Base-by-base conservation (phyloP, 1,284 basidiomycete genomes). In the Ustilago trichophora region DNA sequence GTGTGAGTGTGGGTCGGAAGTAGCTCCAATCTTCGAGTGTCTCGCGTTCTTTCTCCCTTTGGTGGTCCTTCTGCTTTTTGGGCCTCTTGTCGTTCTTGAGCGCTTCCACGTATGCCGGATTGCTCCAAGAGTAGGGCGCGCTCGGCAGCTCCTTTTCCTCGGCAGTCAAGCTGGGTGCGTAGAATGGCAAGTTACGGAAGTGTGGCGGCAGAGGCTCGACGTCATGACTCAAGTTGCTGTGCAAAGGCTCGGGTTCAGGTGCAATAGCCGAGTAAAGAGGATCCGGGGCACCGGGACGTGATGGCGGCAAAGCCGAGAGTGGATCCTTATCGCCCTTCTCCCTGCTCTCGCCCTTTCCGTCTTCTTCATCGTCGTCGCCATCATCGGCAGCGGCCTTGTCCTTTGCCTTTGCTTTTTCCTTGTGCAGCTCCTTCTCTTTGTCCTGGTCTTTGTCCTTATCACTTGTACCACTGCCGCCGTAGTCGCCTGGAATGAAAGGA, bases 11-110 rank as follows among this genome's bases (percentile, higher is more conserved):
- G 16, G 74, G 74, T 21, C 74, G 72, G 51, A 58, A 70, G 45
- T 72, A 69, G 29, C 72, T 76, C 74, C 74, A 76, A 38, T 76
- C 72, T 40, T 76, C 74, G 31, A 69, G 55, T 37, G 54, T 70
- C 50, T 76, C 74, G 40, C 64, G 53, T 47, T 76, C 74, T 49
- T 68, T 57, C 32, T 73, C 72, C n/a, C 66, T 50, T 53, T 74
- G 68, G 22, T 58, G 65, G 36, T 73, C 68, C 47, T 74, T 73
- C 11, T 66, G 65, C 46, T 73, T 70, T 22, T 74, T 76, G 19
- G 68, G 62, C 12, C 66, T 60, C 47, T 60, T 59, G 29, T 73
- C 68, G 32, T 71, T 69, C 48, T 58, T 48, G 40, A 74, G 40
- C 5, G 72, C 63, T 27, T 76, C 71, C 16, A 44, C 53, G 11